Conservation (phyloP, 140 eudicot species). For the Senecio squalidus region DNA sequence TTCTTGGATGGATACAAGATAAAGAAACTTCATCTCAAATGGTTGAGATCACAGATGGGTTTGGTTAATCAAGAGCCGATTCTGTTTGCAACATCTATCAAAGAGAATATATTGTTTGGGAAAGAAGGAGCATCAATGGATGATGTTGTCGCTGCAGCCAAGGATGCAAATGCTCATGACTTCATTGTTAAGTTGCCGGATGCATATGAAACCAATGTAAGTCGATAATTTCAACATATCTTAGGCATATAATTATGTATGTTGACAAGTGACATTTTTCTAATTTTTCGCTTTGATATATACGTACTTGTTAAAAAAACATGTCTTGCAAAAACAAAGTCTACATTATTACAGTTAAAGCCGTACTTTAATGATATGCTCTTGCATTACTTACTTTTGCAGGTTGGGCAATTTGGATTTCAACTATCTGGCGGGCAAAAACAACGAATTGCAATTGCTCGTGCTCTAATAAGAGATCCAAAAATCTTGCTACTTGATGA, state of each 20-base stretch:
- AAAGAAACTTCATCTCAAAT: conserved; percentile 57
- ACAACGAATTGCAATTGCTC: conserved; percentile 60
- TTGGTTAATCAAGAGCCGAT: conserved; percentile 75
- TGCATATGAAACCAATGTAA: conserved; percentile 59
- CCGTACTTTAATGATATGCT: neutral
- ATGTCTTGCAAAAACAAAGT: neutral
- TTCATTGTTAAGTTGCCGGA: conserved; percentile 58
- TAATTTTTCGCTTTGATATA: too few relatives aligned
- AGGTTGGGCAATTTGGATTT: conserved; percentile 71
- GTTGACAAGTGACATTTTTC: too few relatives aligned
- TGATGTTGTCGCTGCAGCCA: conserved; percentile 56
- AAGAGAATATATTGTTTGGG: conserved; percentile 58
- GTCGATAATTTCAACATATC: neutral
- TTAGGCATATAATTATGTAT: neutral
- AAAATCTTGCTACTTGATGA: conserved; percentile 60
- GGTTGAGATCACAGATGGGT: conserved; percentile 71
- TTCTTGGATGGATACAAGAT: conserved; percentile 55
- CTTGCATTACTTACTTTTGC: conserved; percentile 4
- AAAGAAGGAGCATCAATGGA: conserved; percentile 66
- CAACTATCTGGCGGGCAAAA: conserved; percentile 71
- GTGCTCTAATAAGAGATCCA: conserved; percentile 56
- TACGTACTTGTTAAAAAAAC: too few relatives aligned
- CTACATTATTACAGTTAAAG: neutral
- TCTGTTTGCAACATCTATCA: conserved; percentile 61
- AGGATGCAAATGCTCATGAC: conserved; percentile 63